A percentile compares a stretch with the other conserved stretches of the same genome.
These are phyloP conservation scores for Aspergillus texensis DNA, from an alignment of 2,329 filamentous ascomycete genomes.

Conservation along the genomic window DNA sequence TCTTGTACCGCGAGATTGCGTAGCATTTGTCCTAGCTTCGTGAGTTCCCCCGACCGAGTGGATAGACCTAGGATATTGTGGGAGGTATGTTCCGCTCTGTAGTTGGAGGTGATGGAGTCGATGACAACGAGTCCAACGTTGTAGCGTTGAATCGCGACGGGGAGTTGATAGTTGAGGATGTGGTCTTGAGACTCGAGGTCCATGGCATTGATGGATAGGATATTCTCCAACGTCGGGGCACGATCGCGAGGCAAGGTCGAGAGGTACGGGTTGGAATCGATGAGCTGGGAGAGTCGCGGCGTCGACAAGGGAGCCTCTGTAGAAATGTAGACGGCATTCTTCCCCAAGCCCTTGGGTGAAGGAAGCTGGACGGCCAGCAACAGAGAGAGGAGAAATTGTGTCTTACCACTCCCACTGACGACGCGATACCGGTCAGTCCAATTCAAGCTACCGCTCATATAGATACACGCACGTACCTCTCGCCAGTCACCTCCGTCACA, in stretches of 20 bases:
- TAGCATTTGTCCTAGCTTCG: conserved; percentile 72
- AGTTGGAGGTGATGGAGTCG: conserved; percentile 94
- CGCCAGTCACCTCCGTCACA: conserved; percentile 87
- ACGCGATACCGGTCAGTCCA: background rate
- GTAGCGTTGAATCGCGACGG: conserved; percentile 75
- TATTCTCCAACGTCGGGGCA: conserved; percentile 69
- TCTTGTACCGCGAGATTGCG: conserved; percentile 74
- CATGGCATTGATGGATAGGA: conserved; percentile 80
- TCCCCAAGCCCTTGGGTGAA: conserved; percentile 68
- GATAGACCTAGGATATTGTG: conserved; percentile 61
- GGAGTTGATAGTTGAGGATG: conserved; percentile 89
- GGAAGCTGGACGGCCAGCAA: conserved; percentile 84
- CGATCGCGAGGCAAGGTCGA: conserved; percentile 40
- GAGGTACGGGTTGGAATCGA: conserved; percentile 67
- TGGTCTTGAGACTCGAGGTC: conserved; percentile 95
- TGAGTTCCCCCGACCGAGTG: conserved; percentile 73
- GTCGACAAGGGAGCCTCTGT: conserved; percentile 88
- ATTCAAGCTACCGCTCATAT: background rate
- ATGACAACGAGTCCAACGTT: conserved; percentile 80
- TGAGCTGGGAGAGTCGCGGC: conserved; percentile 76
- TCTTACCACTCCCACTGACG: conserved; percentile 82
- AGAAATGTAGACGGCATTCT: conserved; percentile 86
- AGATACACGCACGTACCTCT: conserved; percentile 60
- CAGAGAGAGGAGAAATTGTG: conserved; percentile 84
- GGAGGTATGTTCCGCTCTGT: conserved; percentile 73